Evolutionary conservation across 1,284 basidiomycete species (phyloP).

Genomic region (Peniophora sp.): DNA sequence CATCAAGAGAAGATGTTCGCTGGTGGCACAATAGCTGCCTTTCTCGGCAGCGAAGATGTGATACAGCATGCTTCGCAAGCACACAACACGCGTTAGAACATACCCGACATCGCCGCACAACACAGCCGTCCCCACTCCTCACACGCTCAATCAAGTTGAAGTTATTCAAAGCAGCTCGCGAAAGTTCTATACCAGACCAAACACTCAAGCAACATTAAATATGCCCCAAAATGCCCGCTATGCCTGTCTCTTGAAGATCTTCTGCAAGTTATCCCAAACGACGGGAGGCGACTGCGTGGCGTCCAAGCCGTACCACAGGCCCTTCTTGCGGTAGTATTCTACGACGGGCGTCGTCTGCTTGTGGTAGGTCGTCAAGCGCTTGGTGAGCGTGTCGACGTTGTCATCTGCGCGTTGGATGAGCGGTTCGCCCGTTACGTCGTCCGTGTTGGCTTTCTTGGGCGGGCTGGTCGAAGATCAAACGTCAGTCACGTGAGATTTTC

Average conservation of each 20-base stretch:
- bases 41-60: too few species aligned
- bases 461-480: constrained; percentile 47
- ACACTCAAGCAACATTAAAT: neutral
- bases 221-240: constrained; percentile 6
- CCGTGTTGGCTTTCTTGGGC: constrained; percentile 90
- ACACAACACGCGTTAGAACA: too few species aligned
- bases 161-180: too few species aligned
- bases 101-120: too few species aligned
- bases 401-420: constrained; percentile 90
- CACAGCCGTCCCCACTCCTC: too few species aligned
- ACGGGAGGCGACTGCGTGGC: constrained; percentile 88
- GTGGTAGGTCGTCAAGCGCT: constrained; percentile 86
- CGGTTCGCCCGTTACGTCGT: constrained; percentile 94
- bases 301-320: constrained; percentile 86
- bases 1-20: too few species aligned
- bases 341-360: constrained; percentile 91
- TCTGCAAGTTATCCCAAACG: constrained; percentile 82
- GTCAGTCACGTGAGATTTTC: neutral
- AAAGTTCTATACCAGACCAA: too few species aligned
- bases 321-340: constrained; percentile 92
- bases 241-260: constrained; percentile 38
- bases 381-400: constrained; percentile 88
- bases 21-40: too few species aligned
- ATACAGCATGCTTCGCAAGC: too few species aligned
- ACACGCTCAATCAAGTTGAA: too few species aligned